A percentile compares a stretch with the other conserved stretches of the same genome.
phyloP scores from a whole-genome alignment of 176 grass and related monocot genomes.

The Aegilops speltoides region DNA sequence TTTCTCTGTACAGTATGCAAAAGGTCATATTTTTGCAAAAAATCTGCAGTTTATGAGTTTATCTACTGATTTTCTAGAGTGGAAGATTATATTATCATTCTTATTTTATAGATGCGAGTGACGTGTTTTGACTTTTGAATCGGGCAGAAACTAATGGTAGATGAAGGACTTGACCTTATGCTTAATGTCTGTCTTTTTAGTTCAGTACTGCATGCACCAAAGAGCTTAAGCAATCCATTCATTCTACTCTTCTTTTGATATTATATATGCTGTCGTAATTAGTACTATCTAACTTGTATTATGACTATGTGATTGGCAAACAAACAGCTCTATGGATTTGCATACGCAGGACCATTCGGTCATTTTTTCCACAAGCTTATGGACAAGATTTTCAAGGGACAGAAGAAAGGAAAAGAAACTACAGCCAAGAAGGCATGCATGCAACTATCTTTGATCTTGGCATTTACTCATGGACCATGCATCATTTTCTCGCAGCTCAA shows the following conservation, averaged over 20 bases:
- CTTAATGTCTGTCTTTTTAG: neutral
- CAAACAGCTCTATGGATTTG: conserved; percentile 76
- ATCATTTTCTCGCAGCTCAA: neutral
- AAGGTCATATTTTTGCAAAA: neutral
- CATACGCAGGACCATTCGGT: conserved; percentile 78
- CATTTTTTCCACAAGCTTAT: conserved; percentile 89
- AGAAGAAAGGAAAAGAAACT: conserved; percentile 83
- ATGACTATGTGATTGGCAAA: neutral
- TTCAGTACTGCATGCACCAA: neutral
- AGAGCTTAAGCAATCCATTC: neutral
- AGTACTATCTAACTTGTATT: neutral
- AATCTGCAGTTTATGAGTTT: neutral
- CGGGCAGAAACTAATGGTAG: neutral
- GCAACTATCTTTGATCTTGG: conserved; percentile 6
- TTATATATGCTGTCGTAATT: neutral
- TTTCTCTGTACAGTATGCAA: neutral
- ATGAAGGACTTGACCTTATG: neutral
- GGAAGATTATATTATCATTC: neutral
- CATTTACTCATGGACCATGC: neutral
- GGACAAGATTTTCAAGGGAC: conserved; percentile 75
- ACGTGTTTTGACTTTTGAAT: neutral
- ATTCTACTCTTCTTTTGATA: neutral
- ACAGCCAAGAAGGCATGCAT: conserved; percentile 81
- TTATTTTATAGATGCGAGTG: neutral
- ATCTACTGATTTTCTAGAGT: neutral